Percentiles rank a stretch among this genome's conserved stretches.
Evolutionary conservation across 768 basidiomycete species (phyloP).

Genomic region (Tylopilus sp.): DNA sequence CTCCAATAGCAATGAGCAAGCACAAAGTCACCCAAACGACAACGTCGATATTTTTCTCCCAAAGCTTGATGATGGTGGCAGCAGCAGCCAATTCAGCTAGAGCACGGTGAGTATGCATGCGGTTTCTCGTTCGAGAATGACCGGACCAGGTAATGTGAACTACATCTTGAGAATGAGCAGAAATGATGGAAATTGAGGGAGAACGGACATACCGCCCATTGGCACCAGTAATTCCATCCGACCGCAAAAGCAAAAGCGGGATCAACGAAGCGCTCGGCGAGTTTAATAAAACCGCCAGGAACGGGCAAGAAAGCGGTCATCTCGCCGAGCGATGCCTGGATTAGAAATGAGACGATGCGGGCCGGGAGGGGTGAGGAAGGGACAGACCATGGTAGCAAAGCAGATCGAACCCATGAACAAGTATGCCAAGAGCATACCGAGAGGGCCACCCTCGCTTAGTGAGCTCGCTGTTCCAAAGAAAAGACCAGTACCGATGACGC

Average conservation of each 20-base stretch:
- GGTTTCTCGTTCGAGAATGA: background rate
- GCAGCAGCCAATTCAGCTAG: slow-evolving; percentile 4
- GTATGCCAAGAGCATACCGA: slow-evolving; percentile 1
- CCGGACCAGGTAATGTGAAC: background rate
- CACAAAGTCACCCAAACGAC: slow-evolving; percentile 1
- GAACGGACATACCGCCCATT: background rate
- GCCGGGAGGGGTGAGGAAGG: background rate
- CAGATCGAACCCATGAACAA: background rate
- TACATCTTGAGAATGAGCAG: background rate
- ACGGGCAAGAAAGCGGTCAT: slow-evolving; percentile 1
- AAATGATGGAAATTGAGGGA: background rate
- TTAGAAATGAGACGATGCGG: background rate
- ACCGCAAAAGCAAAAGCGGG: slow-evolving; percentile 4
- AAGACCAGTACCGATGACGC: slow-evolving; percentile 3
- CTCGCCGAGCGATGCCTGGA: slow-evolving; percentile 3
- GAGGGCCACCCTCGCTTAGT: slow-evolving; percentile 1
- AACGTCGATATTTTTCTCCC: background rate
- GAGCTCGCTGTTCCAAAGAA: background rate
- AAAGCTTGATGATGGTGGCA: background rate
- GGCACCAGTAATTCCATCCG: slow-evolving; percentile 6
- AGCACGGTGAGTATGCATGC: background rate
- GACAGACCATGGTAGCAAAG: background rate
- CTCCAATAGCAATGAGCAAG: slow-evolving; percentile 1
- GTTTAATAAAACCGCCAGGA: slow-evolving; percentile 4
- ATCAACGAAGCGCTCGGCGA: slow-evolving; percentile 3